These are phyloP conservation scores for Boletus tomentosulus DNA, from an alignment of 768 basidiomycete species.

Conservation along the genomic window DNA sequence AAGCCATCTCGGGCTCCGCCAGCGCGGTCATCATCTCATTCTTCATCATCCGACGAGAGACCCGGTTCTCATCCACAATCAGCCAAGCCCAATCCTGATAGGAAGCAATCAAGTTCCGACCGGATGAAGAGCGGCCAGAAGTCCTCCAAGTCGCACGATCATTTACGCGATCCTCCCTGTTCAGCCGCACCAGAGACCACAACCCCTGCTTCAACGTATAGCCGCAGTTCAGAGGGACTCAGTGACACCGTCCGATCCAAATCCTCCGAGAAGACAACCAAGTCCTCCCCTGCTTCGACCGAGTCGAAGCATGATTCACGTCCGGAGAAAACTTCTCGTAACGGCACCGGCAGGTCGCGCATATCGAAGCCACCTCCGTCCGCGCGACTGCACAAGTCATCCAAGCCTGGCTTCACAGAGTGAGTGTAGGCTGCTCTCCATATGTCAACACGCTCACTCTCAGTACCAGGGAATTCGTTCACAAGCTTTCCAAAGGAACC, in stretches of 20 bases:
- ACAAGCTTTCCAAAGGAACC: conserved; percentile 22
- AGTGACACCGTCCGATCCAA: conserved; percentile 9
- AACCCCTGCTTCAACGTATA: conserved; percentile 7
- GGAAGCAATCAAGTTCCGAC: conserved; percentile 14
- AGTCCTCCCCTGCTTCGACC: background rate
- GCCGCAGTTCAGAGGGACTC: conserved; percentile 10
- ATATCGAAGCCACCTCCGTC: conserved; percentile 26
- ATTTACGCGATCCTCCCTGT: conserved; percentile 16
- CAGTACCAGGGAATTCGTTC: conserved; percentile 26
- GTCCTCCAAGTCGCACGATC: conserved; percentile 21
- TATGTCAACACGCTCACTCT: conserved; percentile 7
- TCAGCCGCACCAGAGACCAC: conserved; percentile 10
- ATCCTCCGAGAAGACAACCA: conserved; percentile 11
- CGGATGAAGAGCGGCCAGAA: conserved; percentile 17
- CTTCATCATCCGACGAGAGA: conserved; percentile 10
- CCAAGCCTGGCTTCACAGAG: conserved; percentile 27
- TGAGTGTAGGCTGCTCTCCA: conserved; percentile 12
- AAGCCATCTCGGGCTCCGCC: conserved; percentile 12
- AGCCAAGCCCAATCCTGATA: conserved; percentile 11
- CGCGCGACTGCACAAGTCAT: conserved; percentile 15
- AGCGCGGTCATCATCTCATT: conserved; percentile 11
- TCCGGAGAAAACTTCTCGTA: conserved; percentile 10
- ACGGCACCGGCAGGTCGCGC: conserved; percentile 12
- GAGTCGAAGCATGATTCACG: conserved; percentile 6
- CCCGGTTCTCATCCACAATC: conserved; percentile 13